Evolutionary conservation across 352 stramenopile genomes (phyloP).

Genomic region (Globisporangium solare): DNA sequence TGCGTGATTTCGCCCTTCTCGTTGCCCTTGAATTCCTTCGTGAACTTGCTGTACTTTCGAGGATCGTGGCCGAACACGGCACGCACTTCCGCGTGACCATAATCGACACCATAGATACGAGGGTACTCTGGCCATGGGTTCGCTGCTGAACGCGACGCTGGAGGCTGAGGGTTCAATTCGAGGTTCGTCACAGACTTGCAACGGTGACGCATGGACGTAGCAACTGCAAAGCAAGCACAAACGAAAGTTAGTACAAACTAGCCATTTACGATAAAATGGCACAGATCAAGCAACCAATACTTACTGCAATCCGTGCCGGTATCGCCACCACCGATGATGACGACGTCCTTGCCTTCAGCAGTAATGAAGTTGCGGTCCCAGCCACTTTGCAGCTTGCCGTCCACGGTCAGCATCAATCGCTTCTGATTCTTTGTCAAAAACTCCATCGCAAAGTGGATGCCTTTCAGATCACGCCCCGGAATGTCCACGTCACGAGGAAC

Average conservation of each 20-base stretch:
- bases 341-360: conserved; percentile 96
- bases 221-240: conserved; percentile 45
- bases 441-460: conserved; percentile 96
- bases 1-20: conserved; percentile 72
- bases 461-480: conserved; percentile 87
- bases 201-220: conserved; percentile 95
- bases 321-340: conserved; percentile 96
- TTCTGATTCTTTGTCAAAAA: conserved; percentile 99
- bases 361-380: conserved; percentile 95
- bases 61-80: conserved; percentile 91
- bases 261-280: conserved; percentile 1
- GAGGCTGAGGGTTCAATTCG: conserved; percentile 93
- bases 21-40: conserved; percentile 78
- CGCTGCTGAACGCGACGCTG: conserved; percentile 81
- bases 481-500: conserved; percentile 93
- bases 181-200: conserved; percentile 97
- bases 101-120: conserved; percentile 97
- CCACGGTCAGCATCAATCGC: conserved; percentile 92
- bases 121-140: conserved; percentile 98
- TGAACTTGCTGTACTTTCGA: conserved; percentile 69
- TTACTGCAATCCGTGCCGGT: conserved; percentile 96
- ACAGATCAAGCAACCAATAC: conserved; percentile 1
- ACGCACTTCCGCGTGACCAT: conserved; percentile 95
- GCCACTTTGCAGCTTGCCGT: conserved; percentile 94
- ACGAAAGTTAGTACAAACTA: conserved; percentile 2